A percentile compares a stretch with the other conserved stretches of the same genome.
Conservation (phyloP, 176 grass and related monocot genomes). For the Secale cereale region DNA sequence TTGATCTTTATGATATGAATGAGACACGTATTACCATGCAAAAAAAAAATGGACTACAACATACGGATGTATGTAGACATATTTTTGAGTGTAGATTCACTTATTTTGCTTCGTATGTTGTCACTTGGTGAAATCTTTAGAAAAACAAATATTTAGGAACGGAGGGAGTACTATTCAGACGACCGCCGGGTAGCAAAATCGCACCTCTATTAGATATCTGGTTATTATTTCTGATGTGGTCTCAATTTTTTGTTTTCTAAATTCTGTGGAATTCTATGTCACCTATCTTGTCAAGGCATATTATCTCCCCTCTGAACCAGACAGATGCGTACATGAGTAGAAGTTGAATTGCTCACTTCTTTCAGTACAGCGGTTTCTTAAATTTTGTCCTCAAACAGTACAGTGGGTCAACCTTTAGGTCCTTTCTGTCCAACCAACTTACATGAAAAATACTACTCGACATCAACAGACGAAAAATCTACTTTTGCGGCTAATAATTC, state of each 20-base stretch:
- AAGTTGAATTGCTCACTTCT: neutral
- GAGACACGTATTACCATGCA: too few relatives aligned
- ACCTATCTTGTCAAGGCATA: neutral
- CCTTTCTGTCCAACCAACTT: slow-evolving; percentile 24
- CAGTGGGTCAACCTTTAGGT: neutral
- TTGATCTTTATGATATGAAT: too few relatives aligned
- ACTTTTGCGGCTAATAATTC: slow-evolving; percentile 15
- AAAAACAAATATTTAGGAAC: too few relatives aligned
- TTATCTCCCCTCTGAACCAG: neutral
- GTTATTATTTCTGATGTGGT: neutral
- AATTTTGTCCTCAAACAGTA: neutral
- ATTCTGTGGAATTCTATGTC: slow-evolving; percentile 2
- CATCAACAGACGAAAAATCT: neutral
- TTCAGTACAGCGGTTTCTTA: neutral
- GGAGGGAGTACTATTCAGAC: neutral
- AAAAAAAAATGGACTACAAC: too few relatives aligned
- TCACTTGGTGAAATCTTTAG: too few relatives aligned
- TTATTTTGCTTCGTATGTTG: too few relatives aligned
- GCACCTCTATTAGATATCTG: neutral
- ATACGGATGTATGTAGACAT: too few relatives aligned
- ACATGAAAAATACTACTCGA: slow-evolving; percentile 17
- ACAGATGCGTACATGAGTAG: neutral
- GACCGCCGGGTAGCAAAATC: neutral
- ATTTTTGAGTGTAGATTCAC: too few relatives aligned
- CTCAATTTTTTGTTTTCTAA: neutral